phyloP scores from a whole-genome alignment of 2,329 filamentous ascomycete genomes.

The Hymenotorrendiella dingleyae region DNA sequence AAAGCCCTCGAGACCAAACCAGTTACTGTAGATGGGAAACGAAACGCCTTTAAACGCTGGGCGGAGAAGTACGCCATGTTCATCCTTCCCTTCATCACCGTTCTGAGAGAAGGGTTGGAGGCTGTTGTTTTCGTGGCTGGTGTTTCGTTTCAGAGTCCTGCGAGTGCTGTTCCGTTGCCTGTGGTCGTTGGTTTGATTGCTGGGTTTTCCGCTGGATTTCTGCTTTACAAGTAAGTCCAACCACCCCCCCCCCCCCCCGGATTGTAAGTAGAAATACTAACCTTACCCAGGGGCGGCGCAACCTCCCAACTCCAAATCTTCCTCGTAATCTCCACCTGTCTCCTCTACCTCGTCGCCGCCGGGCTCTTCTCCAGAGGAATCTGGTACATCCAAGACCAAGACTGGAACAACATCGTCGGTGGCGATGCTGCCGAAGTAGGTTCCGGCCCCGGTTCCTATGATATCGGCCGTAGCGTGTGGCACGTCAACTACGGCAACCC shows the following conservation, averaged over 20 bases:
- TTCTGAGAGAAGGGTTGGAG: slow-evolving; percentile 81
- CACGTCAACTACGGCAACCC: slow-evolving; percentile 83
- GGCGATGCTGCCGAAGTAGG: slow-evolving; percentile 56
- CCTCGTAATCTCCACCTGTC: slow-evolving; percentile 74
- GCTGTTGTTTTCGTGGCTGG: slow-evolving; percentile 82
- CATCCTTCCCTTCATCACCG: slow-evolving; percentile 77
- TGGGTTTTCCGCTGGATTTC: slow-evolving; percentile 61
- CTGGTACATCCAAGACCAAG: slow-evolving; percentile 66
- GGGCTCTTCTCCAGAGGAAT: slow-evolving; percentile 74
- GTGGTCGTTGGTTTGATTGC: slow-evolving; percentile 66
- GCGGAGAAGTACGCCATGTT: slow-evolving; percentile 82
- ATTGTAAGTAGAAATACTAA: slow-evolving; percentile 7
- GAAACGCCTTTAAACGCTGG: slow-evolving; percentile 52
- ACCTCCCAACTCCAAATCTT: slow-evolving; percentile 66
- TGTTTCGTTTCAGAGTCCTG: slow-evolving; percentile 70
- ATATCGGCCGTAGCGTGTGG: slow-evolving; percentile 74
- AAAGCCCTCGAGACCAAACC: slow-evolving; percentile 55
- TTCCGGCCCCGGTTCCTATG: slow-evolving; percentile 68
- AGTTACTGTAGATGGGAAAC: slow-evolving; percentile 32
- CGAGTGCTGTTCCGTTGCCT: slow-evolving; percentile 70
- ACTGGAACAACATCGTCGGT: slow-evolving; percentile 49
- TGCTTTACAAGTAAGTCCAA: slow-evolving; percentile 68
- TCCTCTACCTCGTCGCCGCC: slow-evolving; percentile 78
- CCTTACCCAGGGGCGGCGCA: slow-evolving; percentile 48
- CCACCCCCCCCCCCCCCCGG: slow-evolving; percentile 31